A percentile compares a stretch with the other conserved stretches of the same genome.
These are phyloP conservation scores for Ceriops zippeliana DNA, from an alignment of 345 rosid species.

Conservation along the genomic window DNA sequence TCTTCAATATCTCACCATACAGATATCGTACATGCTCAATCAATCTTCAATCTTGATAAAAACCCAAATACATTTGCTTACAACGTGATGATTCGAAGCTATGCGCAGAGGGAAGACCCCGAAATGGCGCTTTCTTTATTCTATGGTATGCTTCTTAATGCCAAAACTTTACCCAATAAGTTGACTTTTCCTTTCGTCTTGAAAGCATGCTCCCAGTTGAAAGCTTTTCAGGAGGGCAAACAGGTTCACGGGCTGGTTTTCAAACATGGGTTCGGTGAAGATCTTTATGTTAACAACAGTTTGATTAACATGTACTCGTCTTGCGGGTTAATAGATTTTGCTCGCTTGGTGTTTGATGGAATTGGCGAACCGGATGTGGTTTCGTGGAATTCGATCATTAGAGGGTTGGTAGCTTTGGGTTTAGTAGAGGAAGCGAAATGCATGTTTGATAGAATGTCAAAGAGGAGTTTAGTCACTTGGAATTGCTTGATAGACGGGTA, in stretches of 20 bases:
- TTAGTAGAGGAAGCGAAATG: constrained; percentile 5
- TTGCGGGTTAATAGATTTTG: constrained; percentile 9
- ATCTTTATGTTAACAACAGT: constrained; percentile 18
- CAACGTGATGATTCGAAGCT: constrained; percentile 19
- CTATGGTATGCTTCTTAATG: constrained; percentile 9
- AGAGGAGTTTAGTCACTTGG: constrained; percentile 16
- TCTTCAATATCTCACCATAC: constrained; percentile 12
- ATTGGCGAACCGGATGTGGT: constrained; percentile 11
- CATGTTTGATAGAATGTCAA: constrained; percentile 16
- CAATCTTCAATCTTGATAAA: constrained; percentile 17
- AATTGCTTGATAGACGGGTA: constrained; percentile 24
- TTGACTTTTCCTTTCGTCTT: constrained; percentile 14
- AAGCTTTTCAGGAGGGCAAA: constrained; percentile 9
- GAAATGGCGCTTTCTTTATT: constrained; percentile 14
- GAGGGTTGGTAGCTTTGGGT: constrained; percentile 12
- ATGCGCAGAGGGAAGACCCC: constrained; percentile 10
- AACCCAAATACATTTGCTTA: constrained; percentile 18
- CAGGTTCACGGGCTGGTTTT: constrained; percentile 19
- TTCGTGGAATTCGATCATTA: constrained; percentile 13
- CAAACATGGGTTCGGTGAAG: constrained; percentile 17
- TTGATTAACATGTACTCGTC: constrained; percentile 11
- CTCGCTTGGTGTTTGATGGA: constrained; percentile 8
- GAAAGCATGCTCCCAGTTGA: constrained; percentile 15
- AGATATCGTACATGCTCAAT: not conserved
- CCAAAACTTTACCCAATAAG: constrained; percentile 10